These are phyloP conservation scores for Porcisia deanei DNA, from an alignment of 208 protist species.

Conservation along the genomic window DNA sequence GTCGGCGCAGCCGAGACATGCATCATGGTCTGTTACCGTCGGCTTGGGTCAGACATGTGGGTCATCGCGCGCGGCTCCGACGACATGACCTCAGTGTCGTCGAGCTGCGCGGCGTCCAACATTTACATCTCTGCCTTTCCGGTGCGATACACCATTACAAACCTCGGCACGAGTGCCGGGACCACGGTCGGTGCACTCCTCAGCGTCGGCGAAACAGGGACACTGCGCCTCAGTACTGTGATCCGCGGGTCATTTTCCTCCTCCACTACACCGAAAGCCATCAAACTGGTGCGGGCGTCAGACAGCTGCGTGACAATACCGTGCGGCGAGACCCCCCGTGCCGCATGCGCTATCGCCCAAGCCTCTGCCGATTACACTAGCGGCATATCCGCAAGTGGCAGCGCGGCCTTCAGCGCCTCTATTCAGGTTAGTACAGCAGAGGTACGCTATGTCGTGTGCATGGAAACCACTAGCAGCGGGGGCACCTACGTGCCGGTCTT, in stretches of 20 bases:
- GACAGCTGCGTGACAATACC: constrained; percentile 57
- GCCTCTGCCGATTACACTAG: constrained; percentile 52
- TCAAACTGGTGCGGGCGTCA: constrained; percentile 64
- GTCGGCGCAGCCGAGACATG: constrained; percentile 65
- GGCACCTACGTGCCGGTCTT: constrained; percentile 69
- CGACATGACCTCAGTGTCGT: constrained; percentile 15
- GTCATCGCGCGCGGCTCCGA: constrained; percentile 35
- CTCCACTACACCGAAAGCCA: constrained; percentile 24
- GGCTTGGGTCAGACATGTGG: constrained; percentile 44
- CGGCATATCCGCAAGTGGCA: constrained; percentile 24
- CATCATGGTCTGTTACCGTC: constrained; percentile 73
- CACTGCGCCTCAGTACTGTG: constrained; percentile 41
- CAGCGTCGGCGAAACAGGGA: constrained; percentile 62
- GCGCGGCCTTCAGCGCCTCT: constrained; percentile 23
- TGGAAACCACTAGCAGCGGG: constrained; percentile 31
- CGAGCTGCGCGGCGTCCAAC: constrained; percentile 41
- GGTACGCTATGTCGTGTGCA: constrained; percentile 73
- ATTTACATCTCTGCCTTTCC: constrained; percentile 72
- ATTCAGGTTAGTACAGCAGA: constrained; percentile 25
- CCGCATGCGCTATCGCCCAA: constrained; percentile 52
- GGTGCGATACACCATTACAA: constrained; percentile 52
- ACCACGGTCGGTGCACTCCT: constrained; percentile 15
- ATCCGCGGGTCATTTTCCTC: constrained; percentile 30
- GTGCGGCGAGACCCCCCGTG: constrained; percentile 38
- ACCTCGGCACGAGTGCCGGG: constrained; percentile 5